phyloP scores from a whole-genome alignment of 495 filamentous ascomycete genomes.

The Clavariopsis aquatica region DNA sequence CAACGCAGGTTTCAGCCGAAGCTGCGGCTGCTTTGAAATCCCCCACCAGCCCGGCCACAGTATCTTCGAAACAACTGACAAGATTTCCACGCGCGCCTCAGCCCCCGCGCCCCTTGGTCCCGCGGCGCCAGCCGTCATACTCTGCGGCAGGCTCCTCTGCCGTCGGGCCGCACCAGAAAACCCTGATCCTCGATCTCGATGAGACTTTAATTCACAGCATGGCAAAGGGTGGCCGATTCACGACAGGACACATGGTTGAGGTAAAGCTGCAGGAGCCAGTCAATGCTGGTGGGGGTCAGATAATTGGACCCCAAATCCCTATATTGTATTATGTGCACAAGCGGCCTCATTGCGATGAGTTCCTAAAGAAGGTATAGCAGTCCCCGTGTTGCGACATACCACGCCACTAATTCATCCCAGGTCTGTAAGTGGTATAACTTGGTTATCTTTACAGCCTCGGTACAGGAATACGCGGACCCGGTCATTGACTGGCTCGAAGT shows the following conservation, averaged over 20 bases:
- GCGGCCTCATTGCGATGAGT: slow-evolving; percentile 94
- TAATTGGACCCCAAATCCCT: slow-evolving; percentile 82
- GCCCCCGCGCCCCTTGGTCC: slow-evolving; percentile 86
- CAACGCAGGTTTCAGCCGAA: slow-evolving; percentile 44
- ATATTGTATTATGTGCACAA: slow-evolving; percentile 99
- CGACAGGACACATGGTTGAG: slow-evolving; percentile 97
- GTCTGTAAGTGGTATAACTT: slow-evolving; percentile 97
- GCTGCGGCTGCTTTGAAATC: slow-evolving; percentile 70
- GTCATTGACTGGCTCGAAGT: slow-evolving; percentile 99
- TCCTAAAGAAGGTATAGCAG: slow-evolving; percentile 73
- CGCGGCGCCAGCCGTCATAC: slow-evolving; percentile 81
- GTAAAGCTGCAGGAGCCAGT: slow-evolving; percentile 75
- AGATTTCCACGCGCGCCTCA: slow-evolving; percentile 87
- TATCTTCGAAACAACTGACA: slow-evolving; percentile 64
- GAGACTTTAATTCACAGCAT: slow-evolving; percentile 97
- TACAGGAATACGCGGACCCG: slow-evolving; percentile 97
- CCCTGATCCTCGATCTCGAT: slow-evolving; percentile 91
- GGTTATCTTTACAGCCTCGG: slow-evolving; percentile 94
- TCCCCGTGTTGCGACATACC: slow-evolving; percentile 7
- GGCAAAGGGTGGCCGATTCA: slow-evolving; percentile 94
- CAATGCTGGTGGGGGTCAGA: slow-evolving; percentile 58
- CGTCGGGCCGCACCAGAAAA: slow-evolving; percentile 68
- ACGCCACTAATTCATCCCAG: slow-evolving; percentile 40
- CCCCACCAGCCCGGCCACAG: slow-evolving; percentile 75
- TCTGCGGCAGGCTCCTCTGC: slow-evolving; percentile 54